Base-by-base conservation (phyloP, 2,329 filamentous ascomycete species). In the Venturia nashicola region DNA sequence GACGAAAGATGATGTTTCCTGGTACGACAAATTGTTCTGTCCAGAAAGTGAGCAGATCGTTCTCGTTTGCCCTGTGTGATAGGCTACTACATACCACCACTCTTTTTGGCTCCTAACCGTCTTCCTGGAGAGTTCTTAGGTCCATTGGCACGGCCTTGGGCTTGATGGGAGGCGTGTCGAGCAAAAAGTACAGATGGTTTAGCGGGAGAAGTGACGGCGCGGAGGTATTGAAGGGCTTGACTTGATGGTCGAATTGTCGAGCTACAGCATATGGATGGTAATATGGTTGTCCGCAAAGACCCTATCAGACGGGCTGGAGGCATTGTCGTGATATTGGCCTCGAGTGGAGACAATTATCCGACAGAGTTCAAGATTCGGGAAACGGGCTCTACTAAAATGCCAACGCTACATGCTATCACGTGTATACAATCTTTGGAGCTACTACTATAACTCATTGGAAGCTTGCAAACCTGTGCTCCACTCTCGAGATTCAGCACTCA, bases 1-100 rank as follows among this genome's bases (percentile, higher is more conserved):
- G 94, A 74, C 91, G 91, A 84, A 94, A 99, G 77, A 99, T 89
- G 76, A 99, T 99, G 80, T 96, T 97, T 63, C 94, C 94, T 5
- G 92, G 89, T 65, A 96, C 88, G 43, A 99, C 94, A 75, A 88
- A 96, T 79, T 97, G 89, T 74, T 93, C 89, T 92, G 72, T 65
- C 16, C 23, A 51, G 3, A 43, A 60, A 3, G 59, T 60, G 36
- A 60, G 42, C n/a, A 27, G 34, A 59, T n/a, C 43, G 42, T 60
- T 39, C 36, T 59, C 43, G 55, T 42, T 51, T 55, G 32, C 18
- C 43, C 27, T 44, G 3, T 42, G 39, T 48, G 27, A 57, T 51
- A 18, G 12, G 12, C 1, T 34, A 32, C 61, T 34, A 70, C 84
- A 54, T 80, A 89, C 90, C 93, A 75, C 90, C 91, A 20, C 88